Base-by-base conservation (phyloP, 2,329 filamentous ascomycete genomes). In the Fusarium buharicum region DNA sequence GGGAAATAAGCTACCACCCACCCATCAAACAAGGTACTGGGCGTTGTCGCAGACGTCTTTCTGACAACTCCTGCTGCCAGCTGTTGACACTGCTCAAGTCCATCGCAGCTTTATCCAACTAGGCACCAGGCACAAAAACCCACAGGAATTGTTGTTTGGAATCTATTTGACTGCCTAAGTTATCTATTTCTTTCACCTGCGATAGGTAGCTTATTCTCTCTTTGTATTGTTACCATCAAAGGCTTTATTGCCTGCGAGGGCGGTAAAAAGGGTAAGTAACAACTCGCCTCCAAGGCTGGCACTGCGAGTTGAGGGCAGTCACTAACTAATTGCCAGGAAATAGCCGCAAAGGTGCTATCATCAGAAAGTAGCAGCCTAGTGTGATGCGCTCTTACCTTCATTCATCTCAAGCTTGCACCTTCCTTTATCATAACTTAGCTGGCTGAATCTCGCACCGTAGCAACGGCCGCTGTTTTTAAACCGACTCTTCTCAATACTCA, bases 41-140 rank as follows among this genome's bases (percentile, higher is more conserved):
- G 33, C 45, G 53, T 47, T 44, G 41, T 46, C 46, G 34, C 46
- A 50, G 46, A 50, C 41, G 34, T 30, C 52, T 55, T 22, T 37
- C 39, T 52, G 40, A 40, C 54, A 49, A 41, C 39, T 50, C 54
- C 36, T 47, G 40, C 43, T 62, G 66, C 50, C 66, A 62, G 62
- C 36, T 47, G 51, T 47, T 57, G 39, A 39, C 66, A 69, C 53
- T 68, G 66, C 38, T 39, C 48, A 22, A 50, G 36, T 49, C 37
- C 49, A 54, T 33, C 37, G 20, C 46, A 48, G 37, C 22, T 41
- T 36, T 39, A 36, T 46, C 39, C 13, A 49, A 31, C 39, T n/a
- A 13, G 24, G 47, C 39, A 27, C 6, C 13, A n/a, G 14, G 33
- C 46, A 28, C 22, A 24, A 24, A 17, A 58, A 50, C 41, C 50